Evolutionary conservation across 305 asterid genomes (phyloP).

Genomic region (Rubia peregrina): DNA sequence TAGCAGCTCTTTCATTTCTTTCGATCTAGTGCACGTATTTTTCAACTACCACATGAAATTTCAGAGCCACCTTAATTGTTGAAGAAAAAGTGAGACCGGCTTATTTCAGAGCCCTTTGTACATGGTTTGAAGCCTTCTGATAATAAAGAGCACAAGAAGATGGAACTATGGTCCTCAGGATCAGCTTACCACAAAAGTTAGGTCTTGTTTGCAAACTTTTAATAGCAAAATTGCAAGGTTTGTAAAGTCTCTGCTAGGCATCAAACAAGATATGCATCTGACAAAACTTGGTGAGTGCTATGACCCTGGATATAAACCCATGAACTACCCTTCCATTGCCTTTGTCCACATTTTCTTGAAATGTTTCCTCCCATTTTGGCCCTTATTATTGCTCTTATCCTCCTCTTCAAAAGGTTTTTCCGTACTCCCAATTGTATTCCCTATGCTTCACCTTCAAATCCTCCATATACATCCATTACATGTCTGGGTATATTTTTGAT

Average conservation of each 20-base stretch:
- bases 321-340: slow-evolving; percentile 43
- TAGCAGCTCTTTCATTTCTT: slow-evolving; percentile 55
- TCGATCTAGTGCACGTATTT: slow-evolving; percentile 66
- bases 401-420: slow-evolving; percentile 56
- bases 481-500: too few species aligned
- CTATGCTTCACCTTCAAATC: slow-evolving; percentile 44
- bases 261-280: slow-evolving; percentile 63
- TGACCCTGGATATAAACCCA: slow-evolving; percentile 70
- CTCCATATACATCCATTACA: too few species aligned
- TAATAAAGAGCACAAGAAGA: slow-evolving; percentile 59
- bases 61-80: slow-evolving; percentile 68
- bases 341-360: slow-evolving; percentile 22
- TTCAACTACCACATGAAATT: slow-evolving; percentile 55
- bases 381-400: slow-evolving; percentile 31
- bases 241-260: slow-evolving; percentile 60
- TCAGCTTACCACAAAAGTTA: slow-evolving; percentile 67
- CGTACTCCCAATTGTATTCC: slow-evolving; percentile 66
- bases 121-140: slow-evolving; percentile 61
- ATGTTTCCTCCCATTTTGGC: slow-evolving; percentile 7
- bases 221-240: slow-evolving; percentile 50
- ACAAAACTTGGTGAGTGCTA: slow-evolving; percentile 69
- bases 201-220: slow-evolving; percentile 77
- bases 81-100: slow-evolving; percentile 63
- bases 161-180: slow-evolving; percentile 63
- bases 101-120: slow-evolving; percentile 71